Conservation (phyloP, 768 basidiomycete genomes). For the Collybia mongolica region DNA sequence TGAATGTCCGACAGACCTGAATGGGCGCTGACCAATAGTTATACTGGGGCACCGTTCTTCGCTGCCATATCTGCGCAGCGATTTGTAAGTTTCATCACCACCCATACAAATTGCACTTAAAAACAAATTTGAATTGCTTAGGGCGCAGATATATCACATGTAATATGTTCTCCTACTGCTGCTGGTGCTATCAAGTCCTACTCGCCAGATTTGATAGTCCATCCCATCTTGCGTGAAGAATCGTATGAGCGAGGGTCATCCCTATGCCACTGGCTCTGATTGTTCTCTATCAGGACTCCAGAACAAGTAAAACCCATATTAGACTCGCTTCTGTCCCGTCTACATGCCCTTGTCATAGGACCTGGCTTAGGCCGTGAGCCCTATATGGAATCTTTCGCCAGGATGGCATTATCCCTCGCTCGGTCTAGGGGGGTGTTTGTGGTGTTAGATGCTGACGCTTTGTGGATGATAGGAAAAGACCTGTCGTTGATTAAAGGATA, state of each 20-base stretch:
- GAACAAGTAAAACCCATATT: conserved; percentile 51
- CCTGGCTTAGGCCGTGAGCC: conserved; percentile 91
- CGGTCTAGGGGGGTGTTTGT: conserved; percentile 76
- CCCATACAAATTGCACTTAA: background rate
- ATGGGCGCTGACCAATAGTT: conserved; percentile 44
- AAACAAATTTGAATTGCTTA: conserved; percentile 21
- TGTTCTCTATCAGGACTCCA: conserved; percentile 35
- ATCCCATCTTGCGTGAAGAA: conserved; percentile 80
- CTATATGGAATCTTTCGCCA: conserved; percentile 87
- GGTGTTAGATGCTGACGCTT: conserved; percentile 92
- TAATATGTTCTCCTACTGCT: conserved; percentile 93
- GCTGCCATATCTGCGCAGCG: conserved; percentile 88
- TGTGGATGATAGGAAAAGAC: conserved; percentile 81
- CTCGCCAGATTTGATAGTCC: conserved; percentile 95
- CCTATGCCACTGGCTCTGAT: background rate
- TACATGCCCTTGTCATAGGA: conserved; percentile 92
- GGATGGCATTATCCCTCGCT: conserved; percentile 73
- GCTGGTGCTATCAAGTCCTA: conserved; percentile 95
- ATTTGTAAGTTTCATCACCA: conserved; percentile 49
- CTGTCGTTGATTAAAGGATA: conserved; percentile 78
- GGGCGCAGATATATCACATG: conserved; percentile 95
- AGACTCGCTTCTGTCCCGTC: conserved; percentile 70
- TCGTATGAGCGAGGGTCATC: conserved; percentile 37
- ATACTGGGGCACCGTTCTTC: conserved; percentile 97
- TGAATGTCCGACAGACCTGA: background rate